Base-by-base conservation (phyloP, 1,139 yeast genomes). In the Torulaspora globosa region DNA sequence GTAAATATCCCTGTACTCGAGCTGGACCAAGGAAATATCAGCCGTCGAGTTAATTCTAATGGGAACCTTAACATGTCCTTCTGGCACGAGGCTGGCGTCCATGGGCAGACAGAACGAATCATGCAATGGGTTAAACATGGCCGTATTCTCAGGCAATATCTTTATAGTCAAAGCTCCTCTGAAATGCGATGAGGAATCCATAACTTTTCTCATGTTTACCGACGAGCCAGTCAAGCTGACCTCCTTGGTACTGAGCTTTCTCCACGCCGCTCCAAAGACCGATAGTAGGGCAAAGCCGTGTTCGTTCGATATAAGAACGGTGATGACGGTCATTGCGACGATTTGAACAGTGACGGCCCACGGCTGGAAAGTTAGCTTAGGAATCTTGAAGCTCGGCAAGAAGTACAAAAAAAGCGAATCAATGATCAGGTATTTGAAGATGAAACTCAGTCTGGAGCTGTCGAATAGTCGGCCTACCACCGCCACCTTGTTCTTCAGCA, bases 131-230 rank as follows among this genome's bases (percentile, higher is more conserved):
- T 90, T 88, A 60, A 94, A 71, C 56, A 75, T 72, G 2, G 95
- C 96, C 0, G 95, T 83, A 35, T 95, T 85, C 62, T 92, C 97
- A 0, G 98, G 98, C 35, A 94, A 70, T 55, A 86, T 86, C 57
- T 90, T 85, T 54, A 92, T 84, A 2, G 92, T 85, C 59, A 86
- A 85, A 47, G 79, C 80, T 41, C 97, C 98, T 56, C 79, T 82
- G 60, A 92, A 84, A 62, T 89, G 95, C 2, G 82, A 70, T 28
- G 86, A 76, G 46, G 82, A 74, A 56, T 87, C 86, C 18, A 76
- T 60, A 6, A 81, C 69, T 46, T 70, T 66, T 12, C 63, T 62
- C 16, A 68, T 62, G 39, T 66, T 63, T 7, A 73, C 66, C 7
- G 75, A 64, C 18, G 66, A 59, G 10, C 95, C 97, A 9, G 79